Evolutionary conservation across 108 stramenopile species (phyloP).

Genomic region (Pseudonitzschia multiseries): DNA sequence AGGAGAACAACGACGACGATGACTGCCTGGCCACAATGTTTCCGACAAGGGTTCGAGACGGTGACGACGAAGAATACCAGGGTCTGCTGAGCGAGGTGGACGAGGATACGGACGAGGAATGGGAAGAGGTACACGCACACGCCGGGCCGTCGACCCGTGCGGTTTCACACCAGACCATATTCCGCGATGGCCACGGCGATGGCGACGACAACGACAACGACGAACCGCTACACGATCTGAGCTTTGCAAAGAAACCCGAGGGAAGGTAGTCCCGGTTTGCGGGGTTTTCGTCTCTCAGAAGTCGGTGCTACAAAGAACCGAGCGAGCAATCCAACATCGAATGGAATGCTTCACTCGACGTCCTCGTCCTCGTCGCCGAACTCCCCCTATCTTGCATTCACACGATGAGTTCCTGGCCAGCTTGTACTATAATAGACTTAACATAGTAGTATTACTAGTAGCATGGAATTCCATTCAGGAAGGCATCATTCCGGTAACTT

Average conservation of each 20-base stretch:
- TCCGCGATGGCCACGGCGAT: neutral
- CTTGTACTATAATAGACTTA: too few relatives aligned
- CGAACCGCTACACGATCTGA: neutral
- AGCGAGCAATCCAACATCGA: too few relatives aligned
- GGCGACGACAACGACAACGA: neutral
- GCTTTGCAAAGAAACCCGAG: neutral
- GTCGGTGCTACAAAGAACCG: too few relatives aligned
- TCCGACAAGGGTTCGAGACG: conserved; percentile 17
- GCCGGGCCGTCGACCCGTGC: neutral
- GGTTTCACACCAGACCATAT: too few relatives aligned
- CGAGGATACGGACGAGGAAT: conserved; percentile 20
- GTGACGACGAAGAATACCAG: conserved; percentile 37
- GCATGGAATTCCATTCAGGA: too few relatives aligned
- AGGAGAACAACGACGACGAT: conserved; percentile 8
- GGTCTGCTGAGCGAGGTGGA: conserved; percentile 35
- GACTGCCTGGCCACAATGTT: conserved; percentile 13
- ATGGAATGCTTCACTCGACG: too few relatives aligned
- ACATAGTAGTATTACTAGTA: too few relatives aligned
- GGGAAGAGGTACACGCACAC: neutral
- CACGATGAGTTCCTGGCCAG: too few relatives aligned
- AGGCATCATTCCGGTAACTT: too few relatives aligned
- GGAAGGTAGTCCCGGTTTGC: neutral
- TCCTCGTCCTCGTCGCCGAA: too few relatives aligned
- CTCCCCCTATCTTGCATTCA: too few relatives aligned
- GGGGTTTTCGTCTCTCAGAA: too few relatives aligned